Evolutionary conservation across 225 moss, liverwort and hornwort genomes (phyloP).

Genomic region (Asterella californica): DNA sequence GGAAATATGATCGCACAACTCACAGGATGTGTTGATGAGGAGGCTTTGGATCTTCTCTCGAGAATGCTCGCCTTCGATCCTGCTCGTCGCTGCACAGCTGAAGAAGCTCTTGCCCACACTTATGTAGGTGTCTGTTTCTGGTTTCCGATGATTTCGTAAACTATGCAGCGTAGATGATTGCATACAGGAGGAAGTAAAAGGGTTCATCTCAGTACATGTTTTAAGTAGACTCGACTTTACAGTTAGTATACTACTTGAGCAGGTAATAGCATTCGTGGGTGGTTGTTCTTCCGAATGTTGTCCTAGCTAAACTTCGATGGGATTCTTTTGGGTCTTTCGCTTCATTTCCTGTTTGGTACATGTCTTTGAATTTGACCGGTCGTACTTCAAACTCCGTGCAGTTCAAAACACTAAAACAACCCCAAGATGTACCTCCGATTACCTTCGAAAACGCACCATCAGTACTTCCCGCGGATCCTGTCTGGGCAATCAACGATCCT

Average conservation of each 20-base stretch:
- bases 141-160: not conserved
- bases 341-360: not conserved
- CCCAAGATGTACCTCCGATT: slow-evolving; percentile 52
- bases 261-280: too few species aligned
- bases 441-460: slow-evolving; percentile 47
- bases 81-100: slow-evolving; percentile 89
- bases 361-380: too few species aligned
- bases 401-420: slow-evolving; percentile 59
- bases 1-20: slow-evolving; percentile 69
- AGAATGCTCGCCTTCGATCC: slow-evolving; percentile 94
- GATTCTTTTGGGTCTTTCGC: too few species aligned
- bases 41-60: slow-evolving; percentile 80
- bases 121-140: slow-evolving; percentile 52
- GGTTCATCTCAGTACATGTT: not conserved
- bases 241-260: not conserved
- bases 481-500: slow-evolving; percentile 76
- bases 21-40: slow-evolving; percentile 69
- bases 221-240: not conserved
- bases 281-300: too few species aligned
- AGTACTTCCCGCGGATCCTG: slow-evolving; percentile 59
- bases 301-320: too few species aligned
- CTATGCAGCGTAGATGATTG: not conserved
- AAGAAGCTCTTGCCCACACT: slow-evolving; percentile 82
- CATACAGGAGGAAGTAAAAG: not conserved
- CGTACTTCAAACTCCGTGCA: slow-evolving; percentile 9